phyloP scores from a whole-genome alignment of 2,329 filamentous ascomycete genomes.

The Aplosporella prunicola region DNA sequence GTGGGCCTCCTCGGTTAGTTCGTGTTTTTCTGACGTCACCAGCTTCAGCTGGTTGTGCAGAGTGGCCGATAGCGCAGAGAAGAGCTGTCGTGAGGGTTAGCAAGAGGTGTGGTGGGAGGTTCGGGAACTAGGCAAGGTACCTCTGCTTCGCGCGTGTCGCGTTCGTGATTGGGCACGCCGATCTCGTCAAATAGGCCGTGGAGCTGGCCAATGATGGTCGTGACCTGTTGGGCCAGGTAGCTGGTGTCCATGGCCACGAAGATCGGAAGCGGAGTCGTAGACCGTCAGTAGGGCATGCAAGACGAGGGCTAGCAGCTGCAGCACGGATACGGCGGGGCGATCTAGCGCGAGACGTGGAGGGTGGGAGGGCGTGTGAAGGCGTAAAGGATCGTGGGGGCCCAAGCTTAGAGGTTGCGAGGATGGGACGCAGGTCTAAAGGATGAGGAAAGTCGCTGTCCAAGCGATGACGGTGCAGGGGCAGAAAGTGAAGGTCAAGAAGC shows the following conservation, averaged over 20 bases:
- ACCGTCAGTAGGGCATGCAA: too few species aligned
- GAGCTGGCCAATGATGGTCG: constrained; percentile 82
- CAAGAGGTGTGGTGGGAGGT: constrained; percentile 6
- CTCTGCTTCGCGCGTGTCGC: constrained; percentile 81
- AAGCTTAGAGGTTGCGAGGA: too few species aligned
- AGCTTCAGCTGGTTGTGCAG: constrained; percentile 80
- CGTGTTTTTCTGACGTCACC: constrained; percentile 80
- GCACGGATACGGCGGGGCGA: too few species aligned
- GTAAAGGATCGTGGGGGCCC: too few species aligned
- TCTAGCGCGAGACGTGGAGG: too few species aligned
- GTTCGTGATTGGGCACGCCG: constrained; percentile 86
- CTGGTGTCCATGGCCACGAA: constrained; percentile 69
- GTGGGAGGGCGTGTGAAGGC: too few species aligned
- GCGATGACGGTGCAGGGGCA: too few species aligned
- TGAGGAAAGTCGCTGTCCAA: too few species aligned
- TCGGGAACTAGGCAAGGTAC: constrained; percentile 40
- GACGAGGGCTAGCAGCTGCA: too few species aligned
- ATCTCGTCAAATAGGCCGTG: constrained; percentile 97
- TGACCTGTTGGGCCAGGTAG: constrained; percentile 91
- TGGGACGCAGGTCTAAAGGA: too few species aligned
- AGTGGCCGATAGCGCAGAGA: constrained; percentile 82
- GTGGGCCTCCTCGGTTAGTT: constrained; percentile 81
- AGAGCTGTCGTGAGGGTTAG: constrained; percentile 52
- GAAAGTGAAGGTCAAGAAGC: not conserved
- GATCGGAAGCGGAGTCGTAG: too few species aligned